Evolutionary conservation across 73 alveolate genomes (phyloP), one percentile per base, ranked within the genome.

Genomic region (Durusdinium trenchii): DNA sequence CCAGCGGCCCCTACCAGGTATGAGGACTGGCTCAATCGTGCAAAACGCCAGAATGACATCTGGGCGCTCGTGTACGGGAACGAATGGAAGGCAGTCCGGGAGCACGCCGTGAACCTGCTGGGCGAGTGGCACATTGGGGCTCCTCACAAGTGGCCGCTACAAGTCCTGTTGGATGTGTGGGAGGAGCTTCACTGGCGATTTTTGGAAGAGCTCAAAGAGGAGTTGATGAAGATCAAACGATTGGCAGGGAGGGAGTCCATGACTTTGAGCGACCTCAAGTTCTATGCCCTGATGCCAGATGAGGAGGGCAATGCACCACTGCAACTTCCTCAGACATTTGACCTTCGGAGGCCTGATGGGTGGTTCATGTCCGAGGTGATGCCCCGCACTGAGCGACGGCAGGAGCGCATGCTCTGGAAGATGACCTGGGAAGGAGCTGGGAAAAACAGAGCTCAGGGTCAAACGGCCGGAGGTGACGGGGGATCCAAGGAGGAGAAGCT

Each of bases 101-200:
- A 9, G 6, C 43, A 57, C 36, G 75, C 81, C 36, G 54, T 32
- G 35, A 26, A 51, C 10, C 1, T 36, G 40, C 43, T 85, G 40
- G 81, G 43, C 2, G 60, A 18, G 79, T 60, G 75, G 75, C 95
- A 85, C 26, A 3, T 40, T 40, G 61, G 57, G 6, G 60, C 52
- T 2, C 95, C 95, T 0, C 75, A 85, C 61, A 6, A n/a, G 45
- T 54, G 75, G 95, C 95, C 95, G 6, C 40, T 54, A 30, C 54
- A 51, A 3, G 42, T 60, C 14, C 26, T 54, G n/a, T 18, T 9
- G 9, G 75, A 85, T 30, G 16, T 18, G 1, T 51, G 95, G 81
- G 95, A 51, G 81, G 95, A 60, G 43, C 43, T 40, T 0, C 91
- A 81, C 3, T 81, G 91, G 91, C 28, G 91, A 6, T 81, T 81